Base-by-base conservation (phyloP, 1,139 yeast genomes). In the Protomyces pachydermus region DNA sequence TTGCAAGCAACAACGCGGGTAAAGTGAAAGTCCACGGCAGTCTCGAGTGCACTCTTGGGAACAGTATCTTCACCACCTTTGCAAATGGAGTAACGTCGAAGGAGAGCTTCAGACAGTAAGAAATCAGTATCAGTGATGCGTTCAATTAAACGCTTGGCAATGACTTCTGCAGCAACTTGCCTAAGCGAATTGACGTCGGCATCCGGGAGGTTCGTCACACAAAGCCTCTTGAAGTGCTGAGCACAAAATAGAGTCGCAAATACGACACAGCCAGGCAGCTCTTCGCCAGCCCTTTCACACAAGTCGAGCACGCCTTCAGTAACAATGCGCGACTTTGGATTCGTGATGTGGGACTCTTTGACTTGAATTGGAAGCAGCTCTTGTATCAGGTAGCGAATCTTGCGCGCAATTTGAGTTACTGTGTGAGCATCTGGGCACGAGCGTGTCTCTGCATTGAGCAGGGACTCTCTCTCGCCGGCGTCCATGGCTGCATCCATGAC, bases 251-350 rank as follows among this genome's bases (percentile, higher is more conserved):
- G 56, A 32, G 56, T 51, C 18, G 56, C 53, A 38, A 58, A 58
- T 10, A 58, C 53, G 3, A 58, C 62, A n/a, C 62, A 39, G 14
- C 62, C 62, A 2, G 62, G 62, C 5, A 81, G 80, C 20, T 96
- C 96, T 10, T 95, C 96, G 20, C 96, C 95, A 2, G 96, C 95
- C 54, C 80, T 80, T 65, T 82, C 80, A 0, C 85, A 86, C 68
- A 89, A 79, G 6, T 79, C 73, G 28, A 88, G 73, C 1, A 88
- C 89, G 28, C 79, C 78, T 9, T 79, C 79, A 66, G 84, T 86
- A 65, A 89, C 74, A 61, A 89, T 79, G 1, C 86, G 81, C 0
- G 93, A 84, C 66, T 84, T 84, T 3, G 85, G 83, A 18, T 80
- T 76, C 8, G 82, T 76, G 58, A 89, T 79, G 12, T 79, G 81